Base-by-base conservation (phyloP, 495 filamentous ascomycete species). In the Pyrenopolyporus hunteri region DNA sequence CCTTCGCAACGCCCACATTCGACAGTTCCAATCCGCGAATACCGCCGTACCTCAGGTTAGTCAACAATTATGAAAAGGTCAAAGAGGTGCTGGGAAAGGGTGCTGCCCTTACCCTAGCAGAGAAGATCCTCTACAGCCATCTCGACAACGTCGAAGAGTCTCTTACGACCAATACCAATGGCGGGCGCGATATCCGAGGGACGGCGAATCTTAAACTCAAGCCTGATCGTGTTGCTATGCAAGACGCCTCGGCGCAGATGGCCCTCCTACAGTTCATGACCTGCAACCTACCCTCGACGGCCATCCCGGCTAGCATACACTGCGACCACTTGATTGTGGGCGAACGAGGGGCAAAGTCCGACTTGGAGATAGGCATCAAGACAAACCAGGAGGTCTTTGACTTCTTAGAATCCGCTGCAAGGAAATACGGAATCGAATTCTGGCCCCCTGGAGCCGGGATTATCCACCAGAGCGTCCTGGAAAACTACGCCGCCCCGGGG, bases 311-410 rank as follows among this genome's bases (percentile, higher is more conserved):
- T 26, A 96, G 92, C 74, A 98, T 98, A 57, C 94, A 98, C 78
- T 98, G 94, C 71, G 94, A 98, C 76, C 94, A 98, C 71, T 91
- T 98, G 87, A 98, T 98, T 81, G 93, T 98, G 43, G 94, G 94
- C 62, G 84, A 91, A 68, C 85, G 86, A 63, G 94, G 94, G 49
- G 94, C 94, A 17, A 88, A 96, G 69, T 84, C 86, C 23, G 94
- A 98, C 78, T 76, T 98, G 28, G 87, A 92, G 9, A 83, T 85
- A 19, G 93, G 90, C 35, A 96, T 98, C 48, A 80, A 88, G 76
- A 90, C 91, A 31, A 98, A 98, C 73, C 89, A 91, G 72, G 94
- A 98, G 78, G 92, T 98, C 3, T 98, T 96, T 70, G 92, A 98
- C 75, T 98, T 98, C 74, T 72, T 98, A 46, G 93, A 96, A 78